These are phyloP conservation scores for Clonostachys rhizophaga DNA, from an alignment of 2,329 filamentous ascomycete genomes.

Conservation along the genomic window DNA sequence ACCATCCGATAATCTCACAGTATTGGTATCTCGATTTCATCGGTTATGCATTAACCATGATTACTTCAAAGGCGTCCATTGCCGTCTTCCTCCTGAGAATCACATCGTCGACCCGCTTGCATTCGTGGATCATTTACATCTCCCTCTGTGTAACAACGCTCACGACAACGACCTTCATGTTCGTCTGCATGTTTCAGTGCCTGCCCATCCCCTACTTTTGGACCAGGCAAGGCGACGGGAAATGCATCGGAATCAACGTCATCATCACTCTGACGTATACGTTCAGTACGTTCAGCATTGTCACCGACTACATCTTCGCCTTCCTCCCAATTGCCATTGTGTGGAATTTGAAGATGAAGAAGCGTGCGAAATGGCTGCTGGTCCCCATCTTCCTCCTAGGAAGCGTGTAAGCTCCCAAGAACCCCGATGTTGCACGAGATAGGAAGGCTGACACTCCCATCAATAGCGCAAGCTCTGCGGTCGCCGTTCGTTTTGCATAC, in stretches of 20 bases:
- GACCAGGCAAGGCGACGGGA: slow-evolving; percentile 23
- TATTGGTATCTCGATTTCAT: slow-evolving; percentile 31
- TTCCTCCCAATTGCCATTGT: slow-evolving; percentile 49
- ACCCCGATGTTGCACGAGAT: no score
- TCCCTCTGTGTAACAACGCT: slow-evolving; percentile 25
- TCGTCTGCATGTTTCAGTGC: slow-evolving; percentile 34
- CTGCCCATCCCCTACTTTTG: slow-evolving; percentile 32
- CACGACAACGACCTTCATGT: slow-evolving; percentile 31
- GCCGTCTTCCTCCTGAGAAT: slow-evolving; percentile 35
- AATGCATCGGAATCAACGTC: slow-evolving; percentile 31
- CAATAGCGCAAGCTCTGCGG: slow-evolving; percentile 34
- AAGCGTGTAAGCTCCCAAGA: slow-evolving; percentile 31
- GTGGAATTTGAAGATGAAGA: slow-evolving; percentile 48
- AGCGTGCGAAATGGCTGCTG: slow-evolving; percentile 43
- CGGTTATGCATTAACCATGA: slow-evolving; percentile 27
- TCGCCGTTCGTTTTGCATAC: slow-evolving; percentile 33
- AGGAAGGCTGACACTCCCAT: no score
- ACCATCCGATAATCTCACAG: slow-evolving; percentile 3
- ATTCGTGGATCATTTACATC: slow-evolving; percentile 27
- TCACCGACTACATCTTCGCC: slow-evolving; percentile 46
- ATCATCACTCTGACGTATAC: slow-evolving; percentile 47
- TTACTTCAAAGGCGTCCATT: slow-evolving; percentile 33
- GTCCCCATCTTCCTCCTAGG: slow-evolving; percentile 51
- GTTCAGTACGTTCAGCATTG: slow-evolving; percentile 42
- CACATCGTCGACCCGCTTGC: slow-evolving; percentile 18